Evolutionary conservation across 805 yeast species (phyloP).

Genomic region (Danielozyma ontarioensis): DNA sequence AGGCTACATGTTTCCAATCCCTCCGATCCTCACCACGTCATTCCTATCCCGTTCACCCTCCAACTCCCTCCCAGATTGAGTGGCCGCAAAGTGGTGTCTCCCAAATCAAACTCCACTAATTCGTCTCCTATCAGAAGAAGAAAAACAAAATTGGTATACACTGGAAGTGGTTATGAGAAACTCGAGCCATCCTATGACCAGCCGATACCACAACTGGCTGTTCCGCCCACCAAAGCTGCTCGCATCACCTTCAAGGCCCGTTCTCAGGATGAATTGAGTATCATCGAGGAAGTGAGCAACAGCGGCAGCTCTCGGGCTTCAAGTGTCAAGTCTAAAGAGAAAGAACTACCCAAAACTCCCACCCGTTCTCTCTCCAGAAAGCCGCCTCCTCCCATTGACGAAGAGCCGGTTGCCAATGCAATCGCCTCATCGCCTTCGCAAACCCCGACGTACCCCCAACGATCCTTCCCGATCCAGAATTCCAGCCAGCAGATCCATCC

Average conservation of each 20-base stretch:
- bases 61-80: slow-evolving; percentile 37
- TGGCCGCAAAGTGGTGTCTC: slow-evolving; percentile 14
- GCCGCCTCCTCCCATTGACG: background rate
- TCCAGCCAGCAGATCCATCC: no score
- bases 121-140: slow-evolving; percentile 10
- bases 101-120: slow-evolving; percentile 1
- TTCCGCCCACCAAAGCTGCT: slow-evolving; percentile 2
- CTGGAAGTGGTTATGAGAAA: slow-evolving; percentile 33
- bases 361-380: background rate
- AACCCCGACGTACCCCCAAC: no score
- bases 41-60: slow-evolving; percentile 40
- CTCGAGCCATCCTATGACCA: slow-evolving; percentile 22
- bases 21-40: slow-evolving; percentile 23
- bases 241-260: background rate
- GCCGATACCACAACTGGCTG: slow-evolving; percentile 5
- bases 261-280: slow-evolving; percentile 34
- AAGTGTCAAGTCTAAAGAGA: slow-evolving; percentile 17
- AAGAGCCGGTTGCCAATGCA: background rate
- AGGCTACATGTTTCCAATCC: slow-evolving; percentile 27
- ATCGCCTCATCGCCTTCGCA: no score
- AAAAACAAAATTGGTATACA: slow-evolving; percentile 22
- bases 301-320: slow-evolving; percentile 24
- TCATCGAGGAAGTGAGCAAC: slow-evolving; percentile 35
- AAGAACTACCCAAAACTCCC: slow-evolving; percentile 7
- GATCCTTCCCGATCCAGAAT: no score